Base-by-base conservation (phyloP, 768 basidiomycete species). In the Rhodocollybia butyracea region DNA sequence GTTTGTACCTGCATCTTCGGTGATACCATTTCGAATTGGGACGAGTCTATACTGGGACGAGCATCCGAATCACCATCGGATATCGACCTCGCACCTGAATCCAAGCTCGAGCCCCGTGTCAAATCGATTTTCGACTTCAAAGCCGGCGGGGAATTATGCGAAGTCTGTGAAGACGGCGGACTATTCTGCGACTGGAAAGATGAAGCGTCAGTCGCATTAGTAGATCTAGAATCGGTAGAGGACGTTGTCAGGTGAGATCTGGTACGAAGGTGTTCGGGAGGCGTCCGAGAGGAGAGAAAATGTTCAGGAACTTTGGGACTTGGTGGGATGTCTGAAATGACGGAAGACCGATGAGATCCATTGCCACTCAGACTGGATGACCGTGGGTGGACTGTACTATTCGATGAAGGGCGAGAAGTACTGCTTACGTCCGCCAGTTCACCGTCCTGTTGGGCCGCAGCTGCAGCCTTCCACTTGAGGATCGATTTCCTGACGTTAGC, bases 21-120 rank as follows among this genome's bases (percentile, higher is more conserved):
- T 22, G 81, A 78, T 29, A 86, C 77, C 34, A 85, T 78, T 69
- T 88, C 87, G 62, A 86, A 87, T 62, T 86, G 84, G 15, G 84
- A 82, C 13, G 72, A 75, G 61, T 89, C 86, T 55, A 85, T 77
- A 63, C 82, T 85, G 34, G 77, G 76, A 21, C 76, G 70, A 55
- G 74, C 76, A 46, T 71, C 73, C 55, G 56, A 47, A 15, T 46
- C 53, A 73, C 72, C 46, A 68, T 68, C 21, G 76, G 76, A 46
- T 68, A 71, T 51, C 68, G 68, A n/a, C n/a, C n/a, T 53, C 8
- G 48, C 48, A 26, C 10, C 26, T 17, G 48, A 50, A 38, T 50
- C 48, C 4, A 50, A 34, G 34, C 48, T 50, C 11, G 48, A 50
- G 22, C 38, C 38, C 22, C 48, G 31, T 24, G 29, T 38, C 22